Evolutionary conservation across 2,329 filamentous ascomycete species (phyloP), one percentile per base, ranked within the genome.

Genomic region (Beauveria asiatica): DNA sequence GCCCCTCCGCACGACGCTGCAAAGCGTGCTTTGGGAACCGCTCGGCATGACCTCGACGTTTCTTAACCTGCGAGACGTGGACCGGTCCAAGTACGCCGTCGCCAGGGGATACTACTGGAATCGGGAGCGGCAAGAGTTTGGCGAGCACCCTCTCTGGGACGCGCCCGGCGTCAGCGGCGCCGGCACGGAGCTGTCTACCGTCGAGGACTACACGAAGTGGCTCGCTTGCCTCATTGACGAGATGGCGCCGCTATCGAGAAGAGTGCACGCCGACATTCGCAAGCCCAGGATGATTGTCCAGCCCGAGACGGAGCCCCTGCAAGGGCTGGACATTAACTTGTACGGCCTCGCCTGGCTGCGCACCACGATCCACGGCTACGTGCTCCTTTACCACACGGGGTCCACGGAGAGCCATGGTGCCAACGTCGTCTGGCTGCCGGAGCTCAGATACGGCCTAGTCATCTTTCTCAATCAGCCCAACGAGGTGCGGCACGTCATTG

Each of bases 201-300:
- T 78, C 1, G 59, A 72, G 8, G 81, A 83, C 68, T 83, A 81
- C 65, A 67, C 74, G 1, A 76, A 75, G 64, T 85, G 81, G 82
- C 64, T 83, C 3, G 69, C 71, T 23, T 78, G 76, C 25, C 69
- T 83, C 30, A 68, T 84, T 19, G 65, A 72, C n/a, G 45, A 66
- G 55, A 44, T 60, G 0, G 58, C 52, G 5, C 69, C 69, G 10
- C 64, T 73, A 17, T 69, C 69, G 0, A 41, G 61, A 3, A 62
- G 30, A 0, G 65, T 63, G 1, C 70, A 71, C 57, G 16, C 54
- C 2, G 70, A 72, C 10, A 67, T 75, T 5, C 66, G 67, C 33
- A 66, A 41, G 2, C 67, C 73, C 6, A 60, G 70, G 3, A 67
- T 63, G 7, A 59, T 72, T 11, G 30, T 57, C 8, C 54, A 30